Evolutionary conservation across 2,329 filamentous ascomycete genomes (phyloP).

Genomic region (Epichloe hybrida): DNA sequence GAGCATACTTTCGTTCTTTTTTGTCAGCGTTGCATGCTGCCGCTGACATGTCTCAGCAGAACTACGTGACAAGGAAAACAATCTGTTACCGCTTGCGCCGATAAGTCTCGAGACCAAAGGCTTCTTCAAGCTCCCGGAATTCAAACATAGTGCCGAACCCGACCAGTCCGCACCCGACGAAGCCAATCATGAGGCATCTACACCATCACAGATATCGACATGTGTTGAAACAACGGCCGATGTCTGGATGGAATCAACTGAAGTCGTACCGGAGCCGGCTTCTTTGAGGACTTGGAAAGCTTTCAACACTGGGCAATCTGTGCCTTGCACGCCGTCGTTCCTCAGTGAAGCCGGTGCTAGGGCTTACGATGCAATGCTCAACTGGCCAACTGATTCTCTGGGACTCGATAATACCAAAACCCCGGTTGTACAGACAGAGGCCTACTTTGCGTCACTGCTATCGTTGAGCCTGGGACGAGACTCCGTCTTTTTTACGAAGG

Average conservation of each 20-base stretch:
- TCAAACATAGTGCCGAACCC: background rate
- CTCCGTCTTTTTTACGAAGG: conserved; percentile 61
- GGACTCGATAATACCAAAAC: conserved; percentile 23
- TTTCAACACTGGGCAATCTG: conserved; percentile 35
- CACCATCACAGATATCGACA: conserved; percentile 1
- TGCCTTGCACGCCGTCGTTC: conserved; percentile 33
- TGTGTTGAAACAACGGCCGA: conserved; percentile 11
- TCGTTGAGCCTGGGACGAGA: conserved; percentile 56
- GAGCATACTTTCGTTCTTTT: background rate
- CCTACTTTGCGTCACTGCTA: conserved; percentile 45
- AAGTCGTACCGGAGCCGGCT: conserved; percentile 17
- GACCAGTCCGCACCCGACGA: background rate
- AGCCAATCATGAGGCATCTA: background rate
- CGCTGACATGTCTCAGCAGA: background rate
- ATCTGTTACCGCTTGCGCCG: conserved; percentile 9
- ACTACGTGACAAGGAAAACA: background rate
- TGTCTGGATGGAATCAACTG: conserved; percentile 33
- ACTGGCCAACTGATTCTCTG: conserved; percentile 26
- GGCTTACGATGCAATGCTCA: conserved; percentile 51
- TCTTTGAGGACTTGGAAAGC: conserved; percentile 55
- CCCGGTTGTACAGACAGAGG: conserved; percentile 31
- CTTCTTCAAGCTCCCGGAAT: conserved; percentile 16
- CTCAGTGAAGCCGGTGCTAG: conserved; percentile 55
- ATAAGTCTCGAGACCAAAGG: conserved; percentile 14
- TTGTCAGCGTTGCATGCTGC: background rate